A percentile compares a stretch with the other conserved stretches of the same genome.
These are phyloP conservation scores for Anthoceros angustus DNA, from an alignment of 225 moss, liverwort and hornwort species.

Conservation along the genomic window DNA sequence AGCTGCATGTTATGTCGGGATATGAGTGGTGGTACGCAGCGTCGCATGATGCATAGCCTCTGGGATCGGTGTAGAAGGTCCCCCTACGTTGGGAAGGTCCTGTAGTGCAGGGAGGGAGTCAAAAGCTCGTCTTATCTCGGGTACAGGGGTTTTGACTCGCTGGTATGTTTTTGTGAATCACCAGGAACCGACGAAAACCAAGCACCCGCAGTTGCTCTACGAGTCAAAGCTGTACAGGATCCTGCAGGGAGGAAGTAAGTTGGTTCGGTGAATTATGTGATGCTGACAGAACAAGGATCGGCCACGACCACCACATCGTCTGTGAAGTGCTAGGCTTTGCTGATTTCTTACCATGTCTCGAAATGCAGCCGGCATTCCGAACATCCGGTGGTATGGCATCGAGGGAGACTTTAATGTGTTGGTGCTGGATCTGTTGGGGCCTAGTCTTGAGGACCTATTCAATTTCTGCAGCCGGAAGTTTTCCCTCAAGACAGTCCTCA, in stretches of 20 bases:
- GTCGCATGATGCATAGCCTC: too few relatives aligned
- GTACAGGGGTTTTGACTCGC: too few relatives aligned
- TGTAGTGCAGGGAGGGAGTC: too few relatives aligned
- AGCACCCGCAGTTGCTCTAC: constrained; percentile 88
- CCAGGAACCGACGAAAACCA: constrained; percentile 69
- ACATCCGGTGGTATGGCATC: constrained; percentile 97
- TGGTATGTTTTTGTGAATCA: not conserved
- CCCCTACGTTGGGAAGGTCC: too few relatives aligned
- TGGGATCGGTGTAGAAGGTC: too few relatives aligned
- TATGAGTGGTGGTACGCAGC: too few relatives aligned
- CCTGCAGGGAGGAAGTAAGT: constrained; percentile 96
- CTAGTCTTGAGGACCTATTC: constrained; percentile 85
- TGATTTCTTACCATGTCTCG: too few relatives aligned
- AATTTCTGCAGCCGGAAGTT: constrained; percentile 89
- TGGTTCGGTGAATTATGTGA: not conserved
- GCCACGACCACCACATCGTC: too few relatives aligned
- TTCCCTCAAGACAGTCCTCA: constrained; percentile 75
- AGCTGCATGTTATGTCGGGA: too few relatives aligned
- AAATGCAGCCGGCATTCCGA: constrained; percentile 79
- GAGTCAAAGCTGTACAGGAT: constrained; percentile 95
- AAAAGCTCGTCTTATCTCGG: too few relatives aligned
- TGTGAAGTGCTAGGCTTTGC: too few relatives aligned
- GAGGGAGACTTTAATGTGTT: constrained; percentile 94
- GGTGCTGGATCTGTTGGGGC: constrained; percentile 82
- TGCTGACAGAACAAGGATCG: not conserved